Evolutionary conservation across 2,329 filamentous ascomycete species (phyloP), one percentile per base, ranked within the genome.

Genomic region (Hysterium pulicare): DNA sequence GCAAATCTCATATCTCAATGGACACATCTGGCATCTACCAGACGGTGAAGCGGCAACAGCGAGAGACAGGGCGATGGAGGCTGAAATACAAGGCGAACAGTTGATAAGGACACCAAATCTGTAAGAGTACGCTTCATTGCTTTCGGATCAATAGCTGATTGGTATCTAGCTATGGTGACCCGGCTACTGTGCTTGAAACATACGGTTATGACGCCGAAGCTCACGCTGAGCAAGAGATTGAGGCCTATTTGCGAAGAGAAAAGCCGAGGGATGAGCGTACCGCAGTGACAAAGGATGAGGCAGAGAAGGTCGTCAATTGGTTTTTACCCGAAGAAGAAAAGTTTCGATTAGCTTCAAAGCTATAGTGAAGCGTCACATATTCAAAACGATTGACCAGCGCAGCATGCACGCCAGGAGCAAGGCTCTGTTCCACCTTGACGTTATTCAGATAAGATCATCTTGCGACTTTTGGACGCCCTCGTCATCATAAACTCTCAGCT

Each of bases 141-240:
- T n/a, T n/a, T n/a, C n/a, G n/a, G n/a, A n/a, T n/a, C n/a, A n/a
- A n/a, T n/a, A n/a, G n/a, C n/a, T n/a, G n/a, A n/a, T n/a, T n/a
- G n/a, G n/a, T n/a, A n/a, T n/a, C n/a, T n/a, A n/a, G n/a, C n/a
- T n/a, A 71, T 45, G 63, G 61, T 0, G 65, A 70, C 47, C 64
- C 67, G 5, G 49, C 50, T 33, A 66, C 58, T 3, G 63, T 68
- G 10, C 47, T 67, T 30, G 61, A 66, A 11, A 57, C 66, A 15
- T 71, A 70, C 48, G 68, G 61, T 2, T 72, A 70, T 49, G 66
- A 72, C 50, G 64, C 55, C n/a, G 64, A 70, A 41, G 49, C 42
- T 16, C 59, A 68, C 47, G 67, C 63, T 5, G 59, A 64, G n/a
- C 46, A 54, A 10, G 62, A 59, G 19, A 44, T 68, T 38, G 51